Evolutionary conservation across 23 red algal species (phyloP).

Genomic region (Chondrus crispus): DNA sequence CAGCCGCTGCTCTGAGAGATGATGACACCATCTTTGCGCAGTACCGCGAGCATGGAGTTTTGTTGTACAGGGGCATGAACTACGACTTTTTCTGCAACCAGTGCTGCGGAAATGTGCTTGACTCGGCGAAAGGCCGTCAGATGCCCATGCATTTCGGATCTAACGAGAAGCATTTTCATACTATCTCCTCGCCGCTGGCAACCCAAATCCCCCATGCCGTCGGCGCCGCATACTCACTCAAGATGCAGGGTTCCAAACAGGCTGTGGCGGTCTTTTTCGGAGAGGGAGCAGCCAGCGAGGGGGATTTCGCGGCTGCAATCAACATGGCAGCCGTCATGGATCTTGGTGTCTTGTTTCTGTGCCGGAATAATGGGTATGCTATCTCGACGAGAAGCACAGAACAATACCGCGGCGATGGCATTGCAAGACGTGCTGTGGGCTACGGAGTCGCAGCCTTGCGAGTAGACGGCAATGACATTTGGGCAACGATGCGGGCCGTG

Average conservation of each 20-base stretch:
- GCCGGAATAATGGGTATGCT: conserved; percentile 77
- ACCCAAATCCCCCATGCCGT: conserved; percentile 67
- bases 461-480: conserved; percentile 71
- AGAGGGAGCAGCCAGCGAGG: conserved; percentile 72
- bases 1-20: conserved; percentile 57
- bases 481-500: conserved; percentile 44
- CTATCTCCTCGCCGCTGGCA: conserved; percentile 61
- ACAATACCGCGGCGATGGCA: conserved; percentile 68
- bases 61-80: conserved; percentile 43
- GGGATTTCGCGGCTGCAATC: conserved; percentile 70
- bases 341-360: conserved; percentile 62
- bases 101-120: conserved; percentile 39
- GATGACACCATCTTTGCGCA: conserved; percentile 61
- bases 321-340: conserved; percentile 66
- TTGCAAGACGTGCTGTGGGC: conserved; percentile 31
- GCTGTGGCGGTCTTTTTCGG: conserved; percentile 77
- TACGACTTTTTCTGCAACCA: conserved; percentile 53
- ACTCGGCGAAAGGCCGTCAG: conserved; percentile 42
- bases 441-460: conserved; percentile 70
- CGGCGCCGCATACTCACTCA: conserved; percentile 58
- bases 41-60: conserved; percentile 75
- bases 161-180: conserved; percentile 40
- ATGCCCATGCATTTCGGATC: conserved; percentile 72
- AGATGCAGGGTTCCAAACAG: conserved; percentile 1
- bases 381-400: conserved; percentile 71